phyloP scores from a whole-genome alignment of 768 basidiomycete genomes.

The Pholiota microspora region DNA sequence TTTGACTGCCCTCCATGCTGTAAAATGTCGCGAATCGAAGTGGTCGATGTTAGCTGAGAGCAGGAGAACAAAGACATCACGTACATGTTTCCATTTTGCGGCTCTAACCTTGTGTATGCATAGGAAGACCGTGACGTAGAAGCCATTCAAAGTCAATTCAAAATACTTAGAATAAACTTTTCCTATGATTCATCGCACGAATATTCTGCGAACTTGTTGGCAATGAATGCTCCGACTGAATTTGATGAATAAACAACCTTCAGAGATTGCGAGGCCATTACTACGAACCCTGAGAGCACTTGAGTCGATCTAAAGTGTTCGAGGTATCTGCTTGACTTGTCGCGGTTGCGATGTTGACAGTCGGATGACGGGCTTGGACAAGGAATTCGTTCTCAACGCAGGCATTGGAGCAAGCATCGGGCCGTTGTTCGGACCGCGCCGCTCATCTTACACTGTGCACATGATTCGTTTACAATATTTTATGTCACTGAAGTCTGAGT shows the following conservation, averaged over 20 bases:
- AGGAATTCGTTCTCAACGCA: no score
- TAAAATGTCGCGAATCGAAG: neutral
- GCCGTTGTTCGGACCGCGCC: neutral
- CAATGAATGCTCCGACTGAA: no score
- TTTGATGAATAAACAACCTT: no score
- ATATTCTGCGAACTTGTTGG: no score
- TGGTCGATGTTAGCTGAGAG: neutral
- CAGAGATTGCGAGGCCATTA: no score
- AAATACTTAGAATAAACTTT: neutral
- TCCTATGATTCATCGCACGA: neutral
- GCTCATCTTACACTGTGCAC: no score
- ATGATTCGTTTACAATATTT: no score
- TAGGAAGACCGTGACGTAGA: slow-evolving; percentile 13
- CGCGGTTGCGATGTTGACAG: neutral
- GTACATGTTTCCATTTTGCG: neutral
- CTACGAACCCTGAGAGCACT: neutral
- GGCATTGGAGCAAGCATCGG: no score
- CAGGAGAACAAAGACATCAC: neutral
- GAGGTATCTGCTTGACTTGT: neutral
- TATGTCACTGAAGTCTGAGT: no score
- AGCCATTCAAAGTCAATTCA: slow-evolving; percentile 4
- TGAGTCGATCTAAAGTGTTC: neutral
- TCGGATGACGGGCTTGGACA: no score
- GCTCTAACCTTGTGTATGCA: slow-evolving; percentile 11
- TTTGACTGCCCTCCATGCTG: slow-evolving; percentile 7